phyloP scores from a whole-genome alignment of 2,329 filamentous ascomycete species.

The Colletotrichum truncatum region DNA sequence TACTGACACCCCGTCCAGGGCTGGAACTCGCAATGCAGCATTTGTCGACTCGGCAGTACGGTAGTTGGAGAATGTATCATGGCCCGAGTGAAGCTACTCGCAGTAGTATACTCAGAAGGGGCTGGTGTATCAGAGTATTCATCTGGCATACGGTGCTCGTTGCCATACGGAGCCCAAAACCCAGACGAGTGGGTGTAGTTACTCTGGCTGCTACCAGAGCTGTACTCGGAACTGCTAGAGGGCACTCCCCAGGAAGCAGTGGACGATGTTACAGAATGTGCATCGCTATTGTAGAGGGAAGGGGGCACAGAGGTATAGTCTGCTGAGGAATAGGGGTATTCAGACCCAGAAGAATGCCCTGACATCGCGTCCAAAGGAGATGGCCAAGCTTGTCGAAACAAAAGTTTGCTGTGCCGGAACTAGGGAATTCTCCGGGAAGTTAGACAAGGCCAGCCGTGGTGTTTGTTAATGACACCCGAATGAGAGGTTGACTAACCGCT shows the following conservation, averaged over 20 bases:
- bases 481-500: not conserved
- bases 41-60: constrained; percentile 20
- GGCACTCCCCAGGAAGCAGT: not conserved
- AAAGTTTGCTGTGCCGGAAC: not conserved
- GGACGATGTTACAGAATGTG: constrained; percentile 2
- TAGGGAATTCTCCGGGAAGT: not conserved
- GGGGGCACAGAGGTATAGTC: constrained; percentile 1
- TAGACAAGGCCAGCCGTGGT: not conserved
- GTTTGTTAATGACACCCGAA: not conserved
- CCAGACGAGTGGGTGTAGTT: not conserved
- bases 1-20: constrained; percentile 44
- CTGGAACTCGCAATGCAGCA: constrained; percentile 57
- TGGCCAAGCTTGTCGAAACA: not conserved
- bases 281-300: not conserved
- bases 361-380: not conserved
- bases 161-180: not conserved
- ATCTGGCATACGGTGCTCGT: constrained; percentile 1
- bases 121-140: constrained; percentile 33
- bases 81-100: constrained; percentile 4
- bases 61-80: not conserved
- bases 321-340: not conserved
- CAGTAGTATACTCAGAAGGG: constrained; percentile 31
- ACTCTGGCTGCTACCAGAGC: not conserved
- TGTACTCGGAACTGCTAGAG: not conserved
- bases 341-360: not conserved